These are phyloP conservation scores for Fusarium sp. DNA, from an alignment of 2,329 filamentous ascomycete genomes.

Conservation along the genomic window DNA sequence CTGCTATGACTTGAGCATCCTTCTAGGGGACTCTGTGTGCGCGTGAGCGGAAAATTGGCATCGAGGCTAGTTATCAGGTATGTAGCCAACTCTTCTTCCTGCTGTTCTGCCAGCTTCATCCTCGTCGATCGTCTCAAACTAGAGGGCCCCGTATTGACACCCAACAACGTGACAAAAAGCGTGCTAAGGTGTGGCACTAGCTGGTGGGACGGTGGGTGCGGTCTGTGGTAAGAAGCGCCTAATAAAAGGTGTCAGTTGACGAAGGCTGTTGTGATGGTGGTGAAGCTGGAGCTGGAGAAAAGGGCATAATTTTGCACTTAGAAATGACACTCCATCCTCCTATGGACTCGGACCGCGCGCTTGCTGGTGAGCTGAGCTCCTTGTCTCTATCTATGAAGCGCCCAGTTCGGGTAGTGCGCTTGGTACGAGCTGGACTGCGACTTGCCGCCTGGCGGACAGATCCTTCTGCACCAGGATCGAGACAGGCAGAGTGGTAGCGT, in stretches of 20 bases:
- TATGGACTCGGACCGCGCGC: slow-evolving; percentile 22
- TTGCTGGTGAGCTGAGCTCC: slow-evolving; percentile 26
- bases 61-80: slow-evolving; percentile 16
- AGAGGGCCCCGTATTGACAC: slow-evolving; percentile 24
- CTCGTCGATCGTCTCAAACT: slow-evolving; percentile 25
- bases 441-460: slow-evolving; percentile 29
- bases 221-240: slow-evolving; percentile 28
- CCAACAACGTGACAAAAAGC: slow-evolving; percentile 27
- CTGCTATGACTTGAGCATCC: slow-evolving; percentile 31
- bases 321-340: slow-evolving; percentile 29
- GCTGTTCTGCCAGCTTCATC: slow-evolving; percentile 33
- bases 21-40: slow-evolving; percentile 29
- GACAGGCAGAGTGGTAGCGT: slow-evolving; percentile 37
- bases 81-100: slow-evolving; percentile 7
- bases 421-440: slow-evolving; percentile 34
- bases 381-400: slow-evolving; percentile 6
- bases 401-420: slow-evolving; percentile 25
- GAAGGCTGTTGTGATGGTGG: slow-evolving; percentile 28
- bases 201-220: slow-evolving; percentile 24
- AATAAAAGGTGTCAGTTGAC: slow-evolving; percentile 46
- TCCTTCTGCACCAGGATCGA: slow-evolving; percentile 38
- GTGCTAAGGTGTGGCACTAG: slow-evolving; percentile 39
- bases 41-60: slow-evolving; percentile 24
- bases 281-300: slow-evolving; percentile 26
- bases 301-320: slow-evolving; percentile 36